Percentiles rank a stretch among this genome's conserved stretches.
Conservation (phyloP, 257 asterid genomes). For the Coffea canephora region DNA sequence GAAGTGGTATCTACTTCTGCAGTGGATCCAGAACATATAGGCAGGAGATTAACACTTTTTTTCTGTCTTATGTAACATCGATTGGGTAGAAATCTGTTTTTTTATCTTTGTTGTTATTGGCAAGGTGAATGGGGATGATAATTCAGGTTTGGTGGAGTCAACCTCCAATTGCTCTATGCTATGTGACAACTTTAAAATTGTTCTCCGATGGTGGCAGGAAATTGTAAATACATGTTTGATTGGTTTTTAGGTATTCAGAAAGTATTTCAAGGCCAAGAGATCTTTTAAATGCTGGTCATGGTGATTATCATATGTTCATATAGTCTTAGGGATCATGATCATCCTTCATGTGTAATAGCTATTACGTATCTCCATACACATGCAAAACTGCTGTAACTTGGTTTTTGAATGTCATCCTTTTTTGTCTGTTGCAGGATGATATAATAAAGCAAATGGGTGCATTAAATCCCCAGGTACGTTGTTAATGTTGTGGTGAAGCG, state of each 20-base stretch:
- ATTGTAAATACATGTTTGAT: neutral
- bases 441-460: constrained; percentile 62
- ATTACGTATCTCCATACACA: no score
- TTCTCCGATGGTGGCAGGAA: neutral
- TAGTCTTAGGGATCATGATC: no score
- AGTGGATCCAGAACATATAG: neutral
- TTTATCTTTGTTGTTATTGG: neutral
- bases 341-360: neutral
- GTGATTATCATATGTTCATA: neutral
- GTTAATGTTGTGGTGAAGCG: neutral
- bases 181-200: neutral
- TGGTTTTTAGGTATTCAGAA: neutral
- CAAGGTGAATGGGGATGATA: neutral
- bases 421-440: constrained; percentile 50
- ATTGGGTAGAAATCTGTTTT: neutral
- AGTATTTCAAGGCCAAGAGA: no score
- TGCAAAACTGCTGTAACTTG: neutral
- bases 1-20: neutral
- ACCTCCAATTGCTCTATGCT: neutral
- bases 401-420: constrained; percentile 8
- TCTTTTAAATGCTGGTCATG: neutral
- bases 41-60: neutral
- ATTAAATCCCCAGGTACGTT: constrained; percentile 86
- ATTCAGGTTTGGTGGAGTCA: neutral
- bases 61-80: neutral